Conservation (phyloP, 495 filamentous ascomycete genomes). For the Apodospora peruviana region DNA sequence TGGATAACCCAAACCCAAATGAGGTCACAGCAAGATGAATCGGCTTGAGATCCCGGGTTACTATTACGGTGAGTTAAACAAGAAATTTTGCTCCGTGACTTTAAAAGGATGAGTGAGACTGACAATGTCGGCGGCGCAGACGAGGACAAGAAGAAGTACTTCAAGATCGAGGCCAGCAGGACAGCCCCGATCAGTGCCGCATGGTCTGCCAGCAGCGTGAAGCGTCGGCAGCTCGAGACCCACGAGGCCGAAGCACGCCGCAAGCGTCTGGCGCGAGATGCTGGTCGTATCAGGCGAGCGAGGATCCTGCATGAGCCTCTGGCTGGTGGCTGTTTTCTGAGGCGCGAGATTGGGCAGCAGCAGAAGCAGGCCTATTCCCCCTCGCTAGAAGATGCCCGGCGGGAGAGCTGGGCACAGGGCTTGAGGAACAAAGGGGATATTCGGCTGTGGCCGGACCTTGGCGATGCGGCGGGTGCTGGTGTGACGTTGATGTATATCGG, state of each 20-base stretch:
- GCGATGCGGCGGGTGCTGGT: neutral
- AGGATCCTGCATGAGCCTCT: slow-evolving; percentile 3
- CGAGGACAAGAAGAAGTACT: slow-evolving; percentile 39
- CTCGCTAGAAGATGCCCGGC: neutral
- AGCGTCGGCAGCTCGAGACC: slow-evolving; percentile 27
- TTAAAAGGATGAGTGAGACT: neutral
- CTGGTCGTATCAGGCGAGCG: slow-evolving; percentile 15
- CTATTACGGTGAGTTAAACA: slow-evolving; percentile 37
- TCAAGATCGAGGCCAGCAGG: slow-evolving; percentile 34
- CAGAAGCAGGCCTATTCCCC: neutral
- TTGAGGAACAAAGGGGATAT: slow-evolving; percentile 15
- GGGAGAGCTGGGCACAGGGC: slow-evolving; percentile 11
- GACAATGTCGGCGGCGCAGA: slow-evolving; percentile 21
- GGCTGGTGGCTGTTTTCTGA: slow-evolving; percentile 9
- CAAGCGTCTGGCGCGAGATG: slow-evolving; percentile 3
- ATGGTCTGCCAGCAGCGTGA: slow-evolving; percentile 34
- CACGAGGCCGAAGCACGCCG: neutral
- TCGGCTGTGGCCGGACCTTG: neutral
- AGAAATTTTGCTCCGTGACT: neutral
- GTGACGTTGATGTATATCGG: slow-evolving; percentile 21
- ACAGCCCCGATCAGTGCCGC: slow-evolving; percentile 27
- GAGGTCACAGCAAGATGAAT: slow-evolving; percentile 7
- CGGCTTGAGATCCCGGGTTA: slow-evolving; percentile 32
- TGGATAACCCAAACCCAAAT: too few relatives aligned
- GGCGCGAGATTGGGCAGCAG: slow-evolving; percentile 10